phyloP scores from a whole-genome alignment of 139 green algal genomes.

The Chlorella sp. region DNA sequence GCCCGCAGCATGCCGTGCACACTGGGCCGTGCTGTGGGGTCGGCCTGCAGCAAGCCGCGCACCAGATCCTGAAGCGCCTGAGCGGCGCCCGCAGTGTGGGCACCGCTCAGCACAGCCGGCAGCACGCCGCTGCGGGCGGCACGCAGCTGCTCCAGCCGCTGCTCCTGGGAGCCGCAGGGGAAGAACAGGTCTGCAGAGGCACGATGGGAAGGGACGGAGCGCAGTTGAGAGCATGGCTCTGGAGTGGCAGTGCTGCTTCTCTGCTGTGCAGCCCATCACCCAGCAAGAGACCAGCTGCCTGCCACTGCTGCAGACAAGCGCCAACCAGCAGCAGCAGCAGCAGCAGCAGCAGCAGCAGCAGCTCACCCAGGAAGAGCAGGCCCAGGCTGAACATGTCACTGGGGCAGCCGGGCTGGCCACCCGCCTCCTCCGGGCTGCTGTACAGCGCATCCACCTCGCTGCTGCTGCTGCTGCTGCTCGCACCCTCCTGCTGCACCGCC shows the following conservation, averaged over 20 bases:
- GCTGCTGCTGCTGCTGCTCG: background rate
- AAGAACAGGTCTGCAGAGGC: slow-evolving; percentile 27
- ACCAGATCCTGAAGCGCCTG: slow-evolving; percentile 25
- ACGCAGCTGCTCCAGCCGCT: slow-evolving; percentile 24
- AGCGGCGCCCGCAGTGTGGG: background rate
- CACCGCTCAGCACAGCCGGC: slow-evolving; percentile 9
- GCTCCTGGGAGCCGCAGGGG: background rate
- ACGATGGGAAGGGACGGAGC: too few species aligned
- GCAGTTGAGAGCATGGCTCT: too few species aligned
- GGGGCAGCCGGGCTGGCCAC: background rate
- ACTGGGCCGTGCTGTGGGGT: background rate
- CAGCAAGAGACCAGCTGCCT: too few species aligned
- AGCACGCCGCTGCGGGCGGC: background rate
- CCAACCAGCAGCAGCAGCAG: too few species aligned
- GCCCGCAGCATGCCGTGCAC: slow-evolving; percentile 23
- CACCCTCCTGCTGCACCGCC: background rate
- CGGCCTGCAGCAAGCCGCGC: slow-evolving; percentile 43
- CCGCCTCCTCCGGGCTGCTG: slow-evolving; percentile 65
- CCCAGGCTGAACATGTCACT: slow-evolving; percentile 64
- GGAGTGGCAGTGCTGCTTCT: too few species aligned
- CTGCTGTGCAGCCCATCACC: too few species aligned
- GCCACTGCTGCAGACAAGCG: too few species aligned
- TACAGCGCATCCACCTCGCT: slow-evolving; percentile 63
- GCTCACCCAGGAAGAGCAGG: slow-evolving; percentile 71
- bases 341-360: too few species aligned